Evolutionary conservation across 257 asterid species (phyloP), one percentile per base, ranked within the genome.

Genomic region (Ehretia macrophylla): DNA sequence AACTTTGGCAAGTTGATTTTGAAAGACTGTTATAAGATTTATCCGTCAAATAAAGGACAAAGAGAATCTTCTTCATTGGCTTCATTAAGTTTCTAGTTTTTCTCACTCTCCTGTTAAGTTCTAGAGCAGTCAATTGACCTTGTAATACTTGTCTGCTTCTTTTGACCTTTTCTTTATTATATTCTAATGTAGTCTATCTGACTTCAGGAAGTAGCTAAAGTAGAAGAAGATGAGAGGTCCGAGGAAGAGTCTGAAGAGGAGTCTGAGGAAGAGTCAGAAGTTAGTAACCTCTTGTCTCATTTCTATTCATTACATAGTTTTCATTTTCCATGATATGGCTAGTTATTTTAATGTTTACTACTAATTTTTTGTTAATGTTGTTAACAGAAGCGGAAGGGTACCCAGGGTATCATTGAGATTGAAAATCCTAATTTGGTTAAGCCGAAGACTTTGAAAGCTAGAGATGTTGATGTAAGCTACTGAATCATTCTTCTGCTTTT

Each of bases 371-470:
- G 39, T 61, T 16, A 55, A 59, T 72, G 60, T 63, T 72, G 59
- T 35, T n/a, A n/a, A 62, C 81, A 90, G 94, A 85, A 87, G 82
- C 71, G 37, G 23, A 90, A 90, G 72, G 97, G 96, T 35, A 67
- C 95, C 16, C 75, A 90, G 74, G 96, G 94, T 55, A 68, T 83
- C 48, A 87, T 90, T 80, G 80, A 83, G 75, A 78, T 87, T 63
- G 91, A 87, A 19, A 90, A 90, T 76, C 97, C 97, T 22, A 90
- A 90, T 79, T 52, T 80, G 82, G 83, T 42, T 20, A 87, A 78
- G 85, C 82, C 93, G 51, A 90, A 90, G 83, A 87, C 75, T 53
- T 8, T 90, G 87, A 87, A 90, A 81, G 94, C 96, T 53, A 90
- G 77, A 68, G 89, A 90, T 68, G 79, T 71, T 68, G 96, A 90